Base-by-base conservation (phyloP, 2,329 filamentous ascomycete genomes). In the Aspergillus bombycis region DNA sequence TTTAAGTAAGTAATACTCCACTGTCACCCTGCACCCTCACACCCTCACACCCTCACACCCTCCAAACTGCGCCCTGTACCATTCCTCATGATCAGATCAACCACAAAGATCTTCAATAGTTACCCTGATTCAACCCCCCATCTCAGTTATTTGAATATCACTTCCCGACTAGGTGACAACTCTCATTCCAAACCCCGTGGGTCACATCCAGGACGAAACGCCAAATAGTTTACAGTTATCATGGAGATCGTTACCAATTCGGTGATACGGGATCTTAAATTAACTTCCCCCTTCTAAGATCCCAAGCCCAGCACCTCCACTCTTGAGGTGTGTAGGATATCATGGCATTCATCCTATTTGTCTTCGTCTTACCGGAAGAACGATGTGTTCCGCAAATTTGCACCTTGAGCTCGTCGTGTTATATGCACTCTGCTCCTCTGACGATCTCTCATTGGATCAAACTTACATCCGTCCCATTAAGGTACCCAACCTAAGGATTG, bases 211-310 rank as follows among this genome's bases (percentile, higher is more conserved):
- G 23, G 38, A 56, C 28, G 28, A 50, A 36, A 52, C 21, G 46
- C 28, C 38, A 36, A 59, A 60, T 60, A 58, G 58, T 21, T 61
- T 64, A 53, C 62, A 34, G 55, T 53, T 60, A 57, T 60, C 46
- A 50, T 55, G 64, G 58, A 55, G 62, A 65, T 58, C 64, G 57
- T 57, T 63, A 57, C 61, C 53, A 23, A 30, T 56, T 57, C 23
- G 4, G 55, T 57, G 30, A 41, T 57, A 55, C 45, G 36, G 57
- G 58, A 61, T 65, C 54, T 64, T 52, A 38, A 63, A 62, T 64
- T 53, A 23, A 54, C 60, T 55, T 21, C 41, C 41, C 43, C 50
- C 30, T 55, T 36, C 58, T 58, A 21, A 67, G 63, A 65, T 65
- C 57, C 65, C 34, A 45, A 41, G 57, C 26, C 57, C 54, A 56